These are phyloP conservation scores for Cadophora gregata DNA, from an alignment of 2,329 filamentous ascomycete genomes.

Conservation along the genomic window DNA sequence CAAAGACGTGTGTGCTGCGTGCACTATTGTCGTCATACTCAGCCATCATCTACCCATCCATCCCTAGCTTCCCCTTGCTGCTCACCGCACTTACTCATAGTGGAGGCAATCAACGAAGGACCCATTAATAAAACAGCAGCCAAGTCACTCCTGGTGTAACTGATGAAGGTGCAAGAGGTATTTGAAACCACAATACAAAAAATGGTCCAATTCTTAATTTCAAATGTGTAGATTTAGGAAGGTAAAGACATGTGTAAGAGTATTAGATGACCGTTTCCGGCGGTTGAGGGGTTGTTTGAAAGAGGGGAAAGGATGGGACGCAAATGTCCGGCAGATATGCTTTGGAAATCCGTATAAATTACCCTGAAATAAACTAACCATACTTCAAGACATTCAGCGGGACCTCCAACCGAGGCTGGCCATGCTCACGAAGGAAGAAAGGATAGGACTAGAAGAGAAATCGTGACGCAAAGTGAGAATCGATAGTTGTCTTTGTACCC, in stretches of 20 bases:
- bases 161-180: conserved; percentile 7
- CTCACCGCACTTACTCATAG: conserved; percentile 11
- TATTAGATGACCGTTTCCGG: background rate
- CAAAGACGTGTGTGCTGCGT: conserved; percentile 1
- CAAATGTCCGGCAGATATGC: conserved; percentile 4
- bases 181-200: conserved; percentile 2
- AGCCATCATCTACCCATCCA: conserved; percentile 3
- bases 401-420: conserved; percentile 1
- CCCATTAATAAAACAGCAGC: background rate
- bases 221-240: background rate
- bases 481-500: background rate
- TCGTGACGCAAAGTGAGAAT: background rate
- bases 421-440: background rate
- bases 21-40: conserved; percentile 16
- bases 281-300: background rate
- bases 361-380: conserved; percentile 2
- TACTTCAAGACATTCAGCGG: conserved; percentile 9
- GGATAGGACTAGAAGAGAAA: background rate
- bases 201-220: background rate
- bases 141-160: background rate
- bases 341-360: conserved; percentile 9
- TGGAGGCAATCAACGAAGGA: background rate
- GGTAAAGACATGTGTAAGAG: background rate
- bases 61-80: background rate
- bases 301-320: background rate